A percentile compares a stretch with the other conserved stretches of the same genome.
phyloP scores from a whole-genome alignment of 2,329 filamentous ascomycete species.

The Phaeosphaeriaceae sp. region DNA sequence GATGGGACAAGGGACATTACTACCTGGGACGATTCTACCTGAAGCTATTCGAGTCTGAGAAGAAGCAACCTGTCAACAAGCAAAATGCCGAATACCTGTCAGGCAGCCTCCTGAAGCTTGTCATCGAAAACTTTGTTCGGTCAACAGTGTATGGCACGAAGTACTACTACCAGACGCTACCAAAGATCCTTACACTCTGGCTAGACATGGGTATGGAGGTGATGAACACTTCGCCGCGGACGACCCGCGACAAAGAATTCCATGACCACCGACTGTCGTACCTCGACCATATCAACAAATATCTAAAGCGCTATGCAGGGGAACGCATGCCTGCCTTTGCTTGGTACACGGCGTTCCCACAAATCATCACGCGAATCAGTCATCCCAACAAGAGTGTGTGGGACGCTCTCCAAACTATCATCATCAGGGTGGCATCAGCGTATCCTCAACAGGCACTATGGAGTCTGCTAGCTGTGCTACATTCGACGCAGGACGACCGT shows the following conservation, averaged over 20 bases:
- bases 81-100: constrained; percentile 67
- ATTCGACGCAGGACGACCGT: constrained; percentile 77
- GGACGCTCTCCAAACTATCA: constrained; percentile 77
- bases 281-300: constrained; percentile 59
- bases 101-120: constrained; percentile 84
- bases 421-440: constrained; percentile 82
- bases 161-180: constrained; percentile 93
- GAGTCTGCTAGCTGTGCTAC: constrained; percentile 87
- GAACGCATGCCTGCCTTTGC: constrained; percentile 74
- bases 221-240: constrained; percentile 39
- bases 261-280: constrained; percentile 36
- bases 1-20: constrained; percentile 97
- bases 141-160: constrained; percentile 90
- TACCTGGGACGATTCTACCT: constrained; percentile 97
- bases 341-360: constrained; percentile 84
- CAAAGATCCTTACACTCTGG: constrained; percentile 92
- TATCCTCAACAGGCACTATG: constrained; percentile 92
- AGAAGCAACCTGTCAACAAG: constrained; percentile 74
- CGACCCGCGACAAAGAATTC: constrained; percentile 38
- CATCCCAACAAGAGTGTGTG: constrained; percentile 83
- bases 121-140: constrained; percentile 91
- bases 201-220: constrained; percentile 84
- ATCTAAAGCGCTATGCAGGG: constrained; percentile 78
- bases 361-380: constrained; percentile 94
- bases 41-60: constrained; percentile 90